Conservation (phyloP, 1,139 yeast genomes). For the Pneumocystis jirovecii region DNA sequence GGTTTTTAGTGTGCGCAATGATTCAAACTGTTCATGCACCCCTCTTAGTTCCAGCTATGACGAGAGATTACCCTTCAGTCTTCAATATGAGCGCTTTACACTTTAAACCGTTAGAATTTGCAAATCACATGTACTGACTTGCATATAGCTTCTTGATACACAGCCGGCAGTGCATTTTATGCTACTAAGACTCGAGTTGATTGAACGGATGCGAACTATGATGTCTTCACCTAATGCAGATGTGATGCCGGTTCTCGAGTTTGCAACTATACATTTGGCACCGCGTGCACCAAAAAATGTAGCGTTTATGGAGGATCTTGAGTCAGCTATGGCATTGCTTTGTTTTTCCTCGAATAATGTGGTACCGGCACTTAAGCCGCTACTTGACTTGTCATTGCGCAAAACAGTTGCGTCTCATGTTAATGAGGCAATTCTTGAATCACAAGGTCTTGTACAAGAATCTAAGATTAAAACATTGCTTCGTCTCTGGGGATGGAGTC, state of each 20-base stretch:
- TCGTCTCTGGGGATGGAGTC: slow-evolving; percentile 12
- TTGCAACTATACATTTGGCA: slow-evolving; percentile 27
- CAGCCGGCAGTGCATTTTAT: slow-evolving; percentile 25
- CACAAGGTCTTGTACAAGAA: slow-evolving; percentile 24
- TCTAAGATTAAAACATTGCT: slow-evolving; percentile 24
- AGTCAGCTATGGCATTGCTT: slow-evolving; percentile 28
- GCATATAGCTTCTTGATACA: slow-evolving; percentile 22
- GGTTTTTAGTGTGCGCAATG: slow-evolving; percentile 12
- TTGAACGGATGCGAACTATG: slow-evolving; percentile 26
- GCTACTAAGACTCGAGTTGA: slow-evolving; percentile 26
- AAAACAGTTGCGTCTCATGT: slow-evolving; percentile 26
- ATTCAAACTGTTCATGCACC: slow-evolving; percentile 19
- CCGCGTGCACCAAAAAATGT: slow-evolving; percentile 23
- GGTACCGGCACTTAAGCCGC: slow-evolving; percentile 20
- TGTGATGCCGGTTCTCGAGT: slow-evolving; percentile 25
- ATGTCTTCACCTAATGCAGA: slow-evolving; percentile 14
- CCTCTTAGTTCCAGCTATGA: slow-evolving; percentile 17
- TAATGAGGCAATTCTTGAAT: slow-evolving; percentile 24
- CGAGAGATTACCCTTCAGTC: slow-evolving; percentile 19
- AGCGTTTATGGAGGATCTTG: slow-evolving; percentile 24
- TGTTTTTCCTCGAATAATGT: slow-evolving; percentile 25
- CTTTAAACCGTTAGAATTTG: background rate
- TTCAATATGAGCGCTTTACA: slow-evolving; percentile 17
- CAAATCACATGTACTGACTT: background rate
- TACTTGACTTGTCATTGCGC: slow-evolving; percentile 25